Evolutionary conservation across 2,329 filamentous ascomycete species (phyloP).

Genomic region (Plenodomus lindquistii): DNA sequence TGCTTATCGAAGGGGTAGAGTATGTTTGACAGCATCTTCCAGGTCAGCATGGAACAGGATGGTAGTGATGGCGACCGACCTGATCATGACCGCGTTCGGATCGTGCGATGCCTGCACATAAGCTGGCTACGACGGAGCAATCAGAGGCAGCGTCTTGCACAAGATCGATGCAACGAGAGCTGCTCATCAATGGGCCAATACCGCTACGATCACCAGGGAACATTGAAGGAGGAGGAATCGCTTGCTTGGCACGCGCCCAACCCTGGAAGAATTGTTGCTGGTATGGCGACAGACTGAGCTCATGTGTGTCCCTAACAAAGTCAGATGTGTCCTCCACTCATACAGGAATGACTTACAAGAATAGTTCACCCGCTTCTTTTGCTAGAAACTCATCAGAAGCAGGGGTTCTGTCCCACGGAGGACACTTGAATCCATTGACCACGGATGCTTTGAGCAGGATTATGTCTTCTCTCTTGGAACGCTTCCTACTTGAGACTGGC

Average conservation of each 20-base stretch:
- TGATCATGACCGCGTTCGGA: slow-evolving; percentile 69
- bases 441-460: slow-evolving; percentile 77
- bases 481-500: slow-evolving; percentile 60
- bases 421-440: slow-evolving; percentile 81
- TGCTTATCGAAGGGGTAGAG: slow-evolving; percentile 74
- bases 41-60: slow-evolving; percentile 8
- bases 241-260: slow-evolving; percentile 78
- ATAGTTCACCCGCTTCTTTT: slow-evolving; percentile 56
- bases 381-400: slow-evolving; percentile 67
- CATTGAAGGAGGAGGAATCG: slow-evolving; percentile 57
- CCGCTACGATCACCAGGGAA: slow-evolving; percentile 31
- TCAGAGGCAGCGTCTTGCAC: slow-evolving; percentile 96
- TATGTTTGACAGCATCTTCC: slow-evolving; percentile 70
- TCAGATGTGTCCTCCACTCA: slow-evolving; percentile 2
- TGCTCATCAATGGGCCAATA: slow-evolving; percentile 59
- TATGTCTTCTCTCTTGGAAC: slow-evolving; percentile 73
- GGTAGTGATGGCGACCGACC: slow-evolving; percentile 50
- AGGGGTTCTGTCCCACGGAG: slow-evolving; percentile 72
- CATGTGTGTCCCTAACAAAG: slow-evolving; percentile 62
- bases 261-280: slow-evolving; percentile 78
- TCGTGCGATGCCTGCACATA: slow-evolving; percentile 79
- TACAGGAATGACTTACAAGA: slow-evolving; percentile 55
- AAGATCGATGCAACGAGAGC: slow-evolving; percentile 69
- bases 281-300: slow-evolving; percentile 71
- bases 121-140: slow-evolving; percentile 93